Base-by-base conservation (phyloP, 179 eudicot genomes). In the Dionaea muscipula region DNA sequence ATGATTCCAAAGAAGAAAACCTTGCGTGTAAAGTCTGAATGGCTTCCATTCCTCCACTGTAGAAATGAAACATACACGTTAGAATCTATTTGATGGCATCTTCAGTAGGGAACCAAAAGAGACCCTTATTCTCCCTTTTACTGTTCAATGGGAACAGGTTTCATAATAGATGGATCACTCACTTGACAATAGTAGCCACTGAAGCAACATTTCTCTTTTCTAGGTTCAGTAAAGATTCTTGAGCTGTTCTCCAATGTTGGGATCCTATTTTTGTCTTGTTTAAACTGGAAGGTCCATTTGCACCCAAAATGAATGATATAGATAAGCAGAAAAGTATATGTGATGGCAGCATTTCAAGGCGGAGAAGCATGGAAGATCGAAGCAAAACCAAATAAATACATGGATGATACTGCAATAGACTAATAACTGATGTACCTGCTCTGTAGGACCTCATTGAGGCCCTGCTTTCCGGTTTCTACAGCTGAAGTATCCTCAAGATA, bases 211-310 rank as follows among this genome's bases (percentile, higher is more conserved):
- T 88, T 64, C 62, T 78, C 72, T 76, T 72, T 73, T 85, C 89
- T 38, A 84, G 75, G 62, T 78, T 67, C 47, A 83, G 73, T 72
- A 93, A 69, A 1, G 89, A 88, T 57, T 73, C 71, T 62, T 88
- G 86, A 57, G 96, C 95, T 75, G 70, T 75, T 52, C 64, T 79
- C 97, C 95, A 89, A 47, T 89, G 93, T 49, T 74, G 78, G 36
- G 82, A 75, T 37, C 93, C 94, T 70, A 78, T 60, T 68, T 76
- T 70, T 18, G 84, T 81, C 76, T 89, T 78, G 39, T 67, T 64
- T 79, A 79, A 48, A 70, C 97, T 89, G 82, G 47, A 64, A 49
- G n/a, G 11, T 31, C 39, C 25, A 38, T 38, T 38, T 38, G 15
- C 41, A 38, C 16, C 15, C 2, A 38, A 46, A 16, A 40, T 7